Conservation (phyloP, 2,329 filamentous ascomycete species). For the Monilinia fructigena region DNA sequence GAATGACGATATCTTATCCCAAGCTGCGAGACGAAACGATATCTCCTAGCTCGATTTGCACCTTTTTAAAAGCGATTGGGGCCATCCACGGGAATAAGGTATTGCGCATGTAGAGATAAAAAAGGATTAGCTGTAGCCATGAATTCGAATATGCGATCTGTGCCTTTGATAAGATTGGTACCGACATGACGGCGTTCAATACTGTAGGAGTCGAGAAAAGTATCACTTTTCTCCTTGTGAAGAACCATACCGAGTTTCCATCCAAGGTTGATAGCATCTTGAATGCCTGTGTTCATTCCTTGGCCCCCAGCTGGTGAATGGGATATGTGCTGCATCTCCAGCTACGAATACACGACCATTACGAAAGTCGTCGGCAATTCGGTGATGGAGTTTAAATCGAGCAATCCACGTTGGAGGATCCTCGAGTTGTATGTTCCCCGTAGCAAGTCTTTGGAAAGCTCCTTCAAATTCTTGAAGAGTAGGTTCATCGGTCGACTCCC, state of each 20-base stretch:
- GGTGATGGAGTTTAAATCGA: slow-evolving; percentile 48
- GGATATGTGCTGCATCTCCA: slow-evolving; percentile 43
- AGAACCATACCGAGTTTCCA: slow-evolving; percentile 40
- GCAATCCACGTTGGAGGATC: slow-evolving; percentile 45
- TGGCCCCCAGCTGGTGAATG: slow-evolving; percentile 42
- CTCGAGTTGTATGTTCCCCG: slow-evolving; percentile 28
- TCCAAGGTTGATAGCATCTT: slow-evolving; percentile 41
- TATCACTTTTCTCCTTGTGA: slow-evolving; percentile 40
- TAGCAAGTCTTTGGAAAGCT: slow-evolving; percentile 38
- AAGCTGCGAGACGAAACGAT: slow-evolving; percentile 45
- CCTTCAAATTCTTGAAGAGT: slow-evolving; percentile 41
- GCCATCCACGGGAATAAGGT: slow-evolving; percentile 44
- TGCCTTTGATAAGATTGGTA: slow-evolving; percentile 44
- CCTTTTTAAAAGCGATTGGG: slow-evolving; percentile 40
- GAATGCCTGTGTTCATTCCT: slow-evolving; percentile 43
- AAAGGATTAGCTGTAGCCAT: slow-evolving; percentile 42
- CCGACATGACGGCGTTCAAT: slow-evolving; percentile 50
- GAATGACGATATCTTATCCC: slow-evolving; percentile 46
- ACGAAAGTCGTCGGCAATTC: slow-evolving; percentile 45
- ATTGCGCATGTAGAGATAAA: slow-evolving; percentile 44
- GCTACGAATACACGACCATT: slow-evolving; percentile 43
- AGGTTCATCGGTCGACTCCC: slow-evolving; percentile 28
- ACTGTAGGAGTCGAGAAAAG: slow-evolving; percentile 50
- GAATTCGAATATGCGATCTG: slow-evolving; percentile 45
- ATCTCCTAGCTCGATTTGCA: slow-evolving; percentile 31